A percentile compares a stretch with the other conserved stretches of the same genome.
Conservation (phyloP, 1,139 yeast species). For the Suhomyces guaymorum region DNA sequence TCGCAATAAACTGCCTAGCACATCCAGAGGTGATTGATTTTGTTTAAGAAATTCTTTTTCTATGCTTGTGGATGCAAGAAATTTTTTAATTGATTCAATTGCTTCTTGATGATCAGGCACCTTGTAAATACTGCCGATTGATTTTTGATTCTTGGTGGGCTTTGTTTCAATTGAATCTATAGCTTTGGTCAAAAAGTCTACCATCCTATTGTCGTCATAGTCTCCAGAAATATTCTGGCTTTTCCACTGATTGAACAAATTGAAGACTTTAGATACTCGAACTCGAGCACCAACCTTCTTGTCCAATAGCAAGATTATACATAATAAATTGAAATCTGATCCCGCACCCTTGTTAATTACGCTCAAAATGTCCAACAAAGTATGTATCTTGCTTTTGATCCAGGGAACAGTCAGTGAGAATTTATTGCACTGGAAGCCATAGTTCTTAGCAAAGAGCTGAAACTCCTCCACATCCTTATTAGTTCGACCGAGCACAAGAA, state of each 20-base stretch:
- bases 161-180: background rate
- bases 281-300: constrained; percentile 22
- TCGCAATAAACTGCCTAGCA: constrained; percentile 23
- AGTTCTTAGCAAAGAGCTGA: constrained; percentile 38
- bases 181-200: constrained; percentile 10
- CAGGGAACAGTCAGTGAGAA: constrained; percentile 54
- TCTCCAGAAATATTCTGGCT: background rate
- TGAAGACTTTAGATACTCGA: constrained; percentile 32
- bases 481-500: constrained; percentile 55
- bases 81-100: constrained; percentile 10
- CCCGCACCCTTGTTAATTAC: constrained; percentile 35
- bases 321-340: constrained; percentile 36
- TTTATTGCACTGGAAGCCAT: constrained; percentile 46
- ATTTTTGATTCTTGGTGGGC: background rate
- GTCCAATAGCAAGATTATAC: constrained; percentile 32
- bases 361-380: constrained; percentile 52
- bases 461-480: constrained; percentile 54
- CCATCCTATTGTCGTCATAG: constrained; percentile 9
- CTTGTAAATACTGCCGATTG: constrained; percentile 13
- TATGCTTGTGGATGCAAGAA: constrained; percentile 11
- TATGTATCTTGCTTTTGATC: constrained; percentile 51
- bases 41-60: constrained; percentile 1
- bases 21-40: constrained; percentile 16
- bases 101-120: constrained; percentile 11
- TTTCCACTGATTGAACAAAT: constrained; percentile 15